Evolutionary conservation across 202 grass and related monocot species (phyloP), one percentile per base, ranked within the genome.

Genomic region (Alloteropsis angusta): DNA sequence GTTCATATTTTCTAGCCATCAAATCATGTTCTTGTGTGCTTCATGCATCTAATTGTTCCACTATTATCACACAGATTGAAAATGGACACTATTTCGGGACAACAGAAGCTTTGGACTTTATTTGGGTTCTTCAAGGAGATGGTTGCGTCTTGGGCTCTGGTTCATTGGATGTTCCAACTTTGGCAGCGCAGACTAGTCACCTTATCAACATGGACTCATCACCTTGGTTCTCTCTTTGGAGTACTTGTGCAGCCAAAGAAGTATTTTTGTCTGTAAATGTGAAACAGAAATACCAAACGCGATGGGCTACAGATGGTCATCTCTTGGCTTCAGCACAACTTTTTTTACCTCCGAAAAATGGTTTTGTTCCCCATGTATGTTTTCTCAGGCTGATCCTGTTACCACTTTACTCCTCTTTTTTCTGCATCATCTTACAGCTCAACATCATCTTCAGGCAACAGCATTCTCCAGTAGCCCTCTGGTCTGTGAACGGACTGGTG

Each of bases 241-340:
- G 47, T 77, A 36, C 39, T 26, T 76, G 70, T 69, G 71, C 68
- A 53, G 70, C 46, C 34, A 90, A 84, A 87, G 95, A 97, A 87
- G 53, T 85, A 52, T 94, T 94, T 79, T 88, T 97, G 60, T 94
- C 89, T 43, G 60, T 97, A 81, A 85, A 45, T 77, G 89, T 82
- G 65, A 94, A 71, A 82, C 65, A 82, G 83, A 85, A 60, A 46
- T 26, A 90, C 67, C 57, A 84, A 75, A 97, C 87, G 53, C 89
- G 68, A 74, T 97, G 89, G 91, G 71, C 88, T 59, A 81, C 87
- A 80, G 83, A 87, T 32, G 87, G 89, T 21, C 95, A 97, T 83
- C 25, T 94, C 59, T 84, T 97, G 83, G 85, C 89, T 83, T 97
- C 95, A 81, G 89, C 78, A 81, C 95, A 97, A 63, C 39, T 94